phyloP scores from a whole-genome alignment of 129 eudicot genomes.

The Centaurea solstitialis region DNA sequence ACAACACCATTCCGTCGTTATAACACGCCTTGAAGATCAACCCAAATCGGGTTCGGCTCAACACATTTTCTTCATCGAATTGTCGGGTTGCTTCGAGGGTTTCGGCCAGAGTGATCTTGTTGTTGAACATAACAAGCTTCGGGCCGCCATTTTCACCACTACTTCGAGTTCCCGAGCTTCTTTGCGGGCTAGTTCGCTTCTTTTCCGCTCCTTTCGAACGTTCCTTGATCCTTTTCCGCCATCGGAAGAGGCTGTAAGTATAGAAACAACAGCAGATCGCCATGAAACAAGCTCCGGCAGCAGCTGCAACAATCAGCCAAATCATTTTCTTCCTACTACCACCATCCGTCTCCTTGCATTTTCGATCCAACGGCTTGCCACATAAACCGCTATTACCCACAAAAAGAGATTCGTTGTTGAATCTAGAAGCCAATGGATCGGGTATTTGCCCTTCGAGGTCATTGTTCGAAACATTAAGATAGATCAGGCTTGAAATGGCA shows the following conservation, averaged over 20 bases:
- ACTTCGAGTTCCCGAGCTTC: conserved; percentile 65
- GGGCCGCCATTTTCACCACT: conserved; percentile 82
- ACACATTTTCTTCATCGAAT: conserved; percentile 83
- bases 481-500: conserved; percentile 42
- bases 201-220: conserved; percentile 58
- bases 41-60: conserved; percentile 70
- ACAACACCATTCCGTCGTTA: conserved; percentile 83
- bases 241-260: conserved; percentile 51
- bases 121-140: conserved; percentile 83
- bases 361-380: conserved; percentile 61
- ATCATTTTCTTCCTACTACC: conserved; percentile 45
- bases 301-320: conserved; percentile 45
- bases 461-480: conserved; percentile 66
- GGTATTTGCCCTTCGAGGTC: conserved; percentile 77
- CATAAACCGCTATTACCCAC: conserved; percentile 55
- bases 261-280: conserved; percentile 69
- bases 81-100: conserved; percentile 85
- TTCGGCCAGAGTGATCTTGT: conserved; percentile 83
- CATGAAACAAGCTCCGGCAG: conserved; percentile 54
- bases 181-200: conserved; percentile 54
- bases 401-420: conserved; percentile 47
- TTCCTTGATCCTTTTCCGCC: conserved; percentile 68
- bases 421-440: conserved; percentile 44
- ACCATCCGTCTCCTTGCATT: conserved; percentile 34
- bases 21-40: conserved; percentile 76